Percentiles rank a stretch among this genome's conserved stretches.
phyloP scores from a whole-genome alignment of 306 rosid genomes.

The Malus sylvestris region DNA sequence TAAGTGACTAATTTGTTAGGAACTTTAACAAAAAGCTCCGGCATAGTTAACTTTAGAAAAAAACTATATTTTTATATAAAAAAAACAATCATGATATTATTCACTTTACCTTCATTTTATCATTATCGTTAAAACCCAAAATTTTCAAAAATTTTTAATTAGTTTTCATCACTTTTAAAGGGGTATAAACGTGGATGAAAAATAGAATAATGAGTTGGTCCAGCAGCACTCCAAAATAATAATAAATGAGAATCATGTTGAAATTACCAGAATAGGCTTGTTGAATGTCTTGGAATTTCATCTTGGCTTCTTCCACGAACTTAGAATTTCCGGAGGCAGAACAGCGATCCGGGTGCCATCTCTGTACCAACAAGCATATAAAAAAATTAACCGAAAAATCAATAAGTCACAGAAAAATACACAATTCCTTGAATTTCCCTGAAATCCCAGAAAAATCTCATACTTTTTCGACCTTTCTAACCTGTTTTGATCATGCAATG shows the following conservation, averaged over 20 bases:
- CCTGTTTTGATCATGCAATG: neutral
- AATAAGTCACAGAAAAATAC: neutral
- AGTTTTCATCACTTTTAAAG: no score
- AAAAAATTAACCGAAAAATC: neutral
- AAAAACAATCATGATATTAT: accelerated
- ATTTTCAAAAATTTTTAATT: no score
- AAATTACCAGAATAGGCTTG: constrained; percentile 92
- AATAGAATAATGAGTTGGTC: no score
- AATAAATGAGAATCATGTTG: neutral
- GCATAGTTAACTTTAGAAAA: accelerated
- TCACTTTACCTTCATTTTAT: no score
- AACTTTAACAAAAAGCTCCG: no score
- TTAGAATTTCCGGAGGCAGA: constrained; percentile 65
- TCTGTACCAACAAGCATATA: constrained; percentile 43
- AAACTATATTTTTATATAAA: no score
- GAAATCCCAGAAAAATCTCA: neutral
- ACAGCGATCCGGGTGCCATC: constrained; percentile 99
- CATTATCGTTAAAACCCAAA: no score
- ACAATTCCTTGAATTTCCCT: neutral
- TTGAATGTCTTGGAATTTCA: constrained; percentile 77
- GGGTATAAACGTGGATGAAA: no score
- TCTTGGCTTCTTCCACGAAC: constrained; percentile 81
- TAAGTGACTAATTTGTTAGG: no score
- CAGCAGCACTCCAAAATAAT: neutral
- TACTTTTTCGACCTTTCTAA: constrained; percentile 4